Evolutionary conservation across 2,329 filamentous ascomycete genomes (phyloP), one percentile per base, ranked within the genome.

Genomic region (Hymenoscyphus infarciens): DNA sequence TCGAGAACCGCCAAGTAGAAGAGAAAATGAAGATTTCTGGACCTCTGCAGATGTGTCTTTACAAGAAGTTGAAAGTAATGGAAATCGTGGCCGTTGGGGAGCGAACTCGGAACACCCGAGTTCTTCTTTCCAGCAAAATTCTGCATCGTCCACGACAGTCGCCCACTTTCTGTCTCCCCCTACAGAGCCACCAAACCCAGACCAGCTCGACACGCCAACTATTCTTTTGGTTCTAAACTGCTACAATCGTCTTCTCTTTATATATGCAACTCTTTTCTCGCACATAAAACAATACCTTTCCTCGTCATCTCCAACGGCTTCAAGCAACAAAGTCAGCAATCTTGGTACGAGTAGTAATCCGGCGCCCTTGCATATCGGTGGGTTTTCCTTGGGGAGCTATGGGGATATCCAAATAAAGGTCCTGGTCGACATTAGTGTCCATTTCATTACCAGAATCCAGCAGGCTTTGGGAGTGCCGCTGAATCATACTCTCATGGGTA

Each of bases 361-460:
- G 3, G n/a, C 10, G 19, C 19, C 55, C 6, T 27, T 57, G 3
- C 55, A 57, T 35, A 57, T 57, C 10, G 55, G 55, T 27, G 55
- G 55, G 2, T 57, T 57, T 15, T 57, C 55, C 7, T 25, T 57
- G 19, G 25, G 33, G 13, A 39, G 55, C 55, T 57, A 57, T 19
- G 31, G 55, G 29, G 22, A 38, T 7, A 57, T 57, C 15, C 55
- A 57, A 38, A 57, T 57, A 4, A 57, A 57, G 29, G n/a, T 57
- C 5, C 19, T 57, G 33, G 55, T 57, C n/a, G 55, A 57, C 19
- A 57, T 57, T 57, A 35, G 29, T 57, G 27, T 57, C 33, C 55
- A 57, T 27, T 57, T 57, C 33, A 38, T 57, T 27, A 57, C 55
- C 11, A 33, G 33, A n/a, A 57, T 57, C 29, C 25, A 57, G 19